phyloP scores from a whole-genome alignment of 208 protist species.

The Jaenimonas drosophilae region DNA sequence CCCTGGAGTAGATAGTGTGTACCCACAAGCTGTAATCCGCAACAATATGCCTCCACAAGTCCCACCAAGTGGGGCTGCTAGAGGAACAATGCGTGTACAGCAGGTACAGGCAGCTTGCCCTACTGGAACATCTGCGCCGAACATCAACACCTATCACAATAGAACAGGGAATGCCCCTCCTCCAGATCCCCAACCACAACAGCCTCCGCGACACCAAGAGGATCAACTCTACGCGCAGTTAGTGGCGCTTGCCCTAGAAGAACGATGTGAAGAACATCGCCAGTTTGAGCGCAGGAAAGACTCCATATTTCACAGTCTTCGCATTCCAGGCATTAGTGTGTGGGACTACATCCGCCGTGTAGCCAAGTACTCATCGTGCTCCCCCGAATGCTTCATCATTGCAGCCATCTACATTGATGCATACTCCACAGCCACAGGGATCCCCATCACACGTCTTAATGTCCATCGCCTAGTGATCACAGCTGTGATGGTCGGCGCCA shows the following conservation, averaged over 20 bases:
- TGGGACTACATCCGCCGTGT: constrained; percentile 88
- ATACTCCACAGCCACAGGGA: constrained; percentile 42
- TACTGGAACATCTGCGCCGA: too few species aligned
- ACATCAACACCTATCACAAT: too few species aligned
- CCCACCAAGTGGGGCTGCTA: too few species aligned
- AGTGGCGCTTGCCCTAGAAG: too few species aligned
- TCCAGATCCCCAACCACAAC: too few species aligned
- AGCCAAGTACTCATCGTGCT: constrained; percentile 84
- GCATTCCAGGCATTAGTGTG: constrained; percentile 71
- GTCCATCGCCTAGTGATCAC: constrained; percentile 70
- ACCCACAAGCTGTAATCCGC: too few species aligned
- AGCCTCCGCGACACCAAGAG: too few species aligned
- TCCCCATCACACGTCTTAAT: constrained; percentile 52
- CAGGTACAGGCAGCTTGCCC: too few species aligned
- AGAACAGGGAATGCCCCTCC: too few species aligned
- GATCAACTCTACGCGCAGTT: constrained; percentile 13
- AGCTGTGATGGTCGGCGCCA: constrained; percentile 55
- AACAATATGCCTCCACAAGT: too few species aligned
- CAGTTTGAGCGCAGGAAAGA: constrained; percentile 3
- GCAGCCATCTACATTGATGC: constrained; percentile 88
- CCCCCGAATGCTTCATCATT: constrained; percentile 86
- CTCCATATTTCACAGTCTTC: constrained; percentile 65
- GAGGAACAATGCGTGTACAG: too few species aligned
- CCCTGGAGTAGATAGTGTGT: too few species aligned
- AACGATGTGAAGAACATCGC: constrained; percentile 7